Evolutionary conservation across 164 flowering plant genomes (phyloP).

Genomic region (Vitis rotundifolia): DNA sequence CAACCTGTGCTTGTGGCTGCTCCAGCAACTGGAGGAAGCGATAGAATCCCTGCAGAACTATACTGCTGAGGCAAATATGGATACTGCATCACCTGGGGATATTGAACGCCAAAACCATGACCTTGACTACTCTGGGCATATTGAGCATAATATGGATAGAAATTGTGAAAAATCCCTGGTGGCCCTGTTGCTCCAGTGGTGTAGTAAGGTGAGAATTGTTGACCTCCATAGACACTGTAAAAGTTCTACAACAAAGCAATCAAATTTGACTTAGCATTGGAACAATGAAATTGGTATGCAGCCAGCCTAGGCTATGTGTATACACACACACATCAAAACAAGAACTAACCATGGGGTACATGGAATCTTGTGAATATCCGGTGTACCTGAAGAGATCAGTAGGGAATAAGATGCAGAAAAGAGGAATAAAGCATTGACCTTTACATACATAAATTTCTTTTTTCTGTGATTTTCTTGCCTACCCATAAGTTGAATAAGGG

Average conservation of each 20-base stretch:
- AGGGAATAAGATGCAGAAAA: background rate
- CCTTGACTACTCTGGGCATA: conserved; percentile 51
- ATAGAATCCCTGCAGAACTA: conserved; percentile 42
- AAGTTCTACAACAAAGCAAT: conserved; percentile 46
- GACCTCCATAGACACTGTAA: conserved; percentile 57
- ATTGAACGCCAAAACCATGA: conserved; percentile 48
- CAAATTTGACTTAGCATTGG: conserved; percentile 1
- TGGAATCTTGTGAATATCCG: conserved; percentile 58
- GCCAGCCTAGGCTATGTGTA: too few species aligned
- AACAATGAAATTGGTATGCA: background rate
- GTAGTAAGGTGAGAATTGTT: conserved; percentile 53
- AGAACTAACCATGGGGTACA: conserved; percentile 59
- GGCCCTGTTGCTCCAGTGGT: conserved; percentile 36
- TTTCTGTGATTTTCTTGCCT: conserved; percentile 11
- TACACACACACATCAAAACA: background rate
- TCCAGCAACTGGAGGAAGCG: conserved; percentile 41
- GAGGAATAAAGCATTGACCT: background rate
- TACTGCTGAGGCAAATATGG: conserved; percentile 50
- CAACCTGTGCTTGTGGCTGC: conserved; percentile 23
- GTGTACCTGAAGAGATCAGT: conserved; percentile 35
- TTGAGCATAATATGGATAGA: conserved; percentile 55
- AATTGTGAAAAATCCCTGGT: conserved; percentile 38
- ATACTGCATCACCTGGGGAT: conserved; percentile 55
- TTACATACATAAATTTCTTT: background rate
- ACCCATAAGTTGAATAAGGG: conserved; percentile 68